phyloP scores from a whole-genome alignment of 2,329 filamentous ascomycete genomes.

The Gaeumannomyces tritici region DNA sequence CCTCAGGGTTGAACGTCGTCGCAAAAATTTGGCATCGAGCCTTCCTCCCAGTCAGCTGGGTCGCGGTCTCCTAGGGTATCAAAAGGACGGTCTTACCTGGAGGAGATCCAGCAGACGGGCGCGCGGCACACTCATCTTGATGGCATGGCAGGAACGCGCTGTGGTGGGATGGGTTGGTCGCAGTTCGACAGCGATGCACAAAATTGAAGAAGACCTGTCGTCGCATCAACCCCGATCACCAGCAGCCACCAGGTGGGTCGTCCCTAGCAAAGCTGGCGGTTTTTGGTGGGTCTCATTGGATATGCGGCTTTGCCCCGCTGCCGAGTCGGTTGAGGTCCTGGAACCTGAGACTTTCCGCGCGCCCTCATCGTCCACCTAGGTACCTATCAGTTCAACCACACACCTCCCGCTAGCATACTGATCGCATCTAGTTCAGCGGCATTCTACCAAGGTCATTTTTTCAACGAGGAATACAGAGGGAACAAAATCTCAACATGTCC shows the following conservation, averaged over 20 bases:
- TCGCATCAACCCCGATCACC: conserved; percentile 1
- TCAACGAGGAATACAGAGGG: not conserved
- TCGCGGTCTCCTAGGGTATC: not conserved
- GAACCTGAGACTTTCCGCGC: not conserved
- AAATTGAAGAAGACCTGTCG: conserved; percentile 7
- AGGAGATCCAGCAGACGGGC: conserved; percentile 61
- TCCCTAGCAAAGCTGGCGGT: not conserved
- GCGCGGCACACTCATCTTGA: conserved; percentile 53
- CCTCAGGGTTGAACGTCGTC: conserved; percentile 80
- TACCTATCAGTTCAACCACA: not conserved
- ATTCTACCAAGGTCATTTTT: not conserved
- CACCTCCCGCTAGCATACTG: not conserved
- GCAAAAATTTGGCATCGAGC: conserved; percentile 87
- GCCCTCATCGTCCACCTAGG: too few relatives aligned
- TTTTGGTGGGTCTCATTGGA: not conserved
- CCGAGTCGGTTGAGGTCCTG: too few relatives aligned
- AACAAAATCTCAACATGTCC: conserved; percentile 18
- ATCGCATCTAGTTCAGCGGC: not conserved
- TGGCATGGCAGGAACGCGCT: conserved; percentile 16
- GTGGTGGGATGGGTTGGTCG: conserved; percentile 7
- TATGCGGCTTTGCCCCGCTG: too few relatives aligned
- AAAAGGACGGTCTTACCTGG: conserved; percentile 46
- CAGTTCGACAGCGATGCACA: conserved; percentile 1
- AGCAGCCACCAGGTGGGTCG: not conserved
- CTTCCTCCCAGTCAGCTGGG: conserved; percentile 31